Percentiles rank a stretch among this genome's conserved stretches.
Evolutionary conservation across 148 eudicot species (phyloP).

Genomic region (Amaranthus hypochondriacus): DNA sequence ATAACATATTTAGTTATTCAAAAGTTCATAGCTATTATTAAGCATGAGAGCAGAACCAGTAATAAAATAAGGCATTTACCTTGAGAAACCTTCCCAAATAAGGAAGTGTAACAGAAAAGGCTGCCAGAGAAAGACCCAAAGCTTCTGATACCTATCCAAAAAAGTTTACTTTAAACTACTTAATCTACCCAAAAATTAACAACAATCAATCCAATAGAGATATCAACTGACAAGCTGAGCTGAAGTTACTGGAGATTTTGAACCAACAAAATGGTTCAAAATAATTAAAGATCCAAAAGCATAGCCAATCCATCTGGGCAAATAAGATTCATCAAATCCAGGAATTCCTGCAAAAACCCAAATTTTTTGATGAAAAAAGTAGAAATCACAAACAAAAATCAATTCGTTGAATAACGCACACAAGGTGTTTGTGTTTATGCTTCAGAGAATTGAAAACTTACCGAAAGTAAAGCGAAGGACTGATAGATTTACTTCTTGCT

Average conservation of each 20-base stretch:
- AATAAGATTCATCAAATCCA: constrained; percentile 87
- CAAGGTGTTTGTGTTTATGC: constrained; percentile 30
- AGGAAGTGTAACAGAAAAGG: constrained; percentile 67
- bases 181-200: not conserved
- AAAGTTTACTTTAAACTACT: not conserved
- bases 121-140: constrained; percentile 84
- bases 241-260: constrained; percentile 44
- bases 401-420: constrained; percentile 15
- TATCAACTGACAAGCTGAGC: constrained; percentile 75
- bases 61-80: constrained; percentile 6
- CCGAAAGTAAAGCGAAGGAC: constrained; percentile 88
- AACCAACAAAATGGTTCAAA: constrained; percentile 71
- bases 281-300: constrained; percentile 71
- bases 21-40: too few relatives aligned
- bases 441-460: constrained; percentile 23
- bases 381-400: not conserved
- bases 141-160: constrained; percentile 66
- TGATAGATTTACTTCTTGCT: constrained; percentile 75
- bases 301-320: constrained; percentile 95
- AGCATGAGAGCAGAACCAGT: not conserved
- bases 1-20: not conserved
- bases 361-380: not conserved
- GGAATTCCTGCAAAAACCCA: constrained; percentile 53
- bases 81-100: constrained; percentile 33
- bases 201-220: not conserved